A percentile compares a stretch with the other conserved stretches of the same genome.
Evolutionary conservation across 2,329 filamentous ascomycete genomes (phyloP).

Genomic region (Diaporthe sp.): DNA sequence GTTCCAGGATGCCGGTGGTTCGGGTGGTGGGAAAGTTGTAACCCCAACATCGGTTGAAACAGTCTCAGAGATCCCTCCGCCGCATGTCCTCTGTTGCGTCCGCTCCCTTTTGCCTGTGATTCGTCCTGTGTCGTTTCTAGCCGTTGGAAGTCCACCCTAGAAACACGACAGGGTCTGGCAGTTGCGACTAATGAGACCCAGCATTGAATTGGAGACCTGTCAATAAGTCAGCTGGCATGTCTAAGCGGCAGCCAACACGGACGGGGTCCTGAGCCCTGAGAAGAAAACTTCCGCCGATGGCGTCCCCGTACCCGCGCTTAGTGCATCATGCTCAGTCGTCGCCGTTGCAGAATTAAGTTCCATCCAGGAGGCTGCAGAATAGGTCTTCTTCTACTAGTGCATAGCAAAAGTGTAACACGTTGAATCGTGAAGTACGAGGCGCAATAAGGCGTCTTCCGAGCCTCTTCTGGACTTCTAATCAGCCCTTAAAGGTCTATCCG

Average conservation of each 20-base stretch:
- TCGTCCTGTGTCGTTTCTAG: constrained; percentile 28
- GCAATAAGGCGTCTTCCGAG: constrained; percentile 2
- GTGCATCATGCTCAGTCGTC: constrained; percentile 3
- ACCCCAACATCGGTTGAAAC: constrained; percentile 33
- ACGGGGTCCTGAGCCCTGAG: neutral
- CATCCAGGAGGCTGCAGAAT: neutral
- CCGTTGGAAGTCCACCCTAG: constrained; percentile 26
- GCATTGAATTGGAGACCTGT: constrained; percentile 25
- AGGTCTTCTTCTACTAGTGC: neutral
- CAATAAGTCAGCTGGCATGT: constrained; percentile 27
- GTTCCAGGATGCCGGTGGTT: constrained; percentile 27
- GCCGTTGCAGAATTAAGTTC: constrained; percentile 19
- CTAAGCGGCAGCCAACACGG: constrained; percentile 27
- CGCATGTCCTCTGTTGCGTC: constrained; percentile 5
- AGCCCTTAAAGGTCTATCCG: neutral
- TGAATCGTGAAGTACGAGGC: neutral
- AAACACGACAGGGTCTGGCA: constrained; percentile 13
- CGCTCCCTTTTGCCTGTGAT: constrained; percentile 17
- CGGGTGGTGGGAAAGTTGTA: constrained; percentile 31
- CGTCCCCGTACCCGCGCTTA: neutral
- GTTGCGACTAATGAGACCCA: neutral
- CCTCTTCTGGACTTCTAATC: neutral
- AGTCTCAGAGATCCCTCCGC: constrained; percentile 27
- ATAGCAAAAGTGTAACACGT: neutral
- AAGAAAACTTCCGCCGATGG: neutral